Evolutionary conservation across 495 filamentous ascomycete genomes (phyloP).

Genomic region (Tuber microsphaerosporum): DNA sequence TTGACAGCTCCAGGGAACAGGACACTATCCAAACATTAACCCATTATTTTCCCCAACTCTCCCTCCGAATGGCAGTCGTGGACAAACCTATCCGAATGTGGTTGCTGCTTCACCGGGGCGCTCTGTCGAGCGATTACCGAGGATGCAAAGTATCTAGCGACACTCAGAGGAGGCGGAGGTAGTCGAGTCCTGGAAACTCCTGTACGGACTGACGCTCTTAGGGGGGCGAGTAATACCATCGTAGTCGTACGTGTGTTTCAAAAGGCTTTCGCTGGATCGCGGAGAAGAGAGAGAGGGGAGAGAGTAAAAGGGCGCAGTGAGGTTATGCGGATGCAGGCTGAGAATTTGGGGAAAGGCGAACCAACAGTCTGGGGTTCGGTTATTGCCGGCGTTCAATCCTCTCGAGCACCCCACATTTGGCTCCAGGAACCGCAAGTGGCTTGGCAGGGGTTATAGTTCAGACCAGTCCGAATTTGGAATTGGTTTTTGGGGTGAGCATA

Average conservation of each 20-base stretch:
- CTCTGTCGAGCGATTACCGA: slow-evolving; percentile 20
- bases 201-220: background rate
- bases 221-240: background rate
- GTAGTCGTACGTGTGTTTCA: background rate
- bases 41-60: background rate
- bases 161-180: background rate
- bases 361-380: slow-evolving; percentile 20
- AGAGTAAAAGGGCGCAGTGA: background rate
- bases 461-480: background rate
- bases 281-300: slow-evolving; percentile 7
- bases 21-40: slow-evolving; percentile 53
- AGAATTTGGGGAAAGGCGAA: background rate
- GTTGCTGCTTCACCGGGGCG: slow-evolving; percentile 27
- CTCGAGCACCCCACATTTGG: background rate
- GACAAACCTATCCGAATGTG: slow-evolving; percentile 33
- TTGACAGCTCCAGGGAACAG: slow-evolving; percentile 93
- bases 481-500: too few species aligned
- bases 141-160: slow-evolving; percentile 12
- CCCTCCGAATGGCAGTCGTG: background rate
- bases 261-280: slow-evolving; percentile 8
- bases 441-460: background rate
- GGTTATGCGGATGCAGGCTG: slow-evolving; percentile 1
- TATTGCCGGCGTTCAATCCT: slow-evolving; percentile 20
- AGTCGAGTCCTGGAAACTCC: background rate
- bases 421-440: background rate